Evolutionary conservation across 2,329 filamentous ascomycete species (phyloP).

Genomic region (Cladobotryum protrusum): DNA sequence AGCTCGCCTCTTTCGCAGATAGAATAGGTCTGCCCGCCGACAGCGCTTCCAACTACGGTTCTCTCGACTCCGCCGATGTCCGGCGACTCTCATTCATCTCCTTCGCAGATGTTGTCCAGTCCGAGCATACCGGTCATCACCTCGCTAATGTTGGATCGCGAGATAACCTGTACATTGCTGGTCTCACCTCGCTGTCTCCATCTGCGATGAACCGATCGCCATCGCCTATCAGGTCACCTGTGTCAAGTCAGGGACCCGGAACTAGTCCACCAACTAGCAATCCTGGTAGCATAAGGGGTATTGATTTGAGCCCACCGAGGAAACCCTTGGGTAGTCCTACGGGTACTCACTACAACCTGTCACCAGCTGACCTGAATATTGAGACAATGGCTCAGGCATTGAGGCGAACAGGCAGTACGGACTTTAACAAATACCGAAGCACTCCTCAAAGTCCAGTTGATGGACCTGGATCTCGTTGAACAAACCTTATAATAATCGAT

Average conservation of each 20-base stretch:
- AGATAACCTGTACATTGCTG: conserved; percentile 64
- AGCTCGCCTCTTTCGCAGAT: conserved; percentile 48
- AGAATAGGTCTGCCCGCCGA: conserved; percentile 45
- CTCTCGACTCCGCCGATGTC: conserved; percentile 68
- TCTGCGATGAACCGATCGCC: conserved; percentile 59
- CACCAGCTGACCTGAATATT: conserved; percentile 66
- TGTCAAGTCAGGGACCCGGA: conserved; percentile 62
- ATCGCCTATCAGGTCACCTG: conserved; percentile 72
- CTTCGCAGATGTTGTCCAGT: conserved; percentile 90
- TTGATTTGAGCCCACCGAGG: conserved; percentile 62
- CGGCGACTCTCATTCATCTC: conserved; percentile 90
- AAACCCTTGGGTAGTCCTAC: conserved; percentile 58
- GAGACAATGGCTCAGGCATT: conserved; percentile 93
- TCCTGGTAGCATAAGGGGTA: conserved; percentile 64
- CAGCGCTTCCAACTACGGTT: conserved; percentile 67
- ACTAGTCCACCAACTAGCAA: conserved; percentile 73
- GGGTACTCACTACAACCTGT: conserved; percentile 45
- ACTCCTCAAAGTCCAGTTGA: conserved; percentile 54
- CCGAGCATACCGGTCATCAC: conserved; percentile 62
- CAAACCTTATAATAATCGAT: neutral
- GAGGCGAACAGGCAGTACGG: conserved; percentile 76
- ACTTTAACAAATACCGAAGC: conserved; percentile 56
- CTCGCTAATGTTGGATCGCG: conserved; percentile 47
- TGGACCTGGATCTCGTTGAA: conserved; percentile 24
- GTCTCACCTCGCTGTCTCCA: conserved; percentile 55